Conservation (phyloP, 352 stramenopile species). For the Aphanomyces euteiches region DNA sequence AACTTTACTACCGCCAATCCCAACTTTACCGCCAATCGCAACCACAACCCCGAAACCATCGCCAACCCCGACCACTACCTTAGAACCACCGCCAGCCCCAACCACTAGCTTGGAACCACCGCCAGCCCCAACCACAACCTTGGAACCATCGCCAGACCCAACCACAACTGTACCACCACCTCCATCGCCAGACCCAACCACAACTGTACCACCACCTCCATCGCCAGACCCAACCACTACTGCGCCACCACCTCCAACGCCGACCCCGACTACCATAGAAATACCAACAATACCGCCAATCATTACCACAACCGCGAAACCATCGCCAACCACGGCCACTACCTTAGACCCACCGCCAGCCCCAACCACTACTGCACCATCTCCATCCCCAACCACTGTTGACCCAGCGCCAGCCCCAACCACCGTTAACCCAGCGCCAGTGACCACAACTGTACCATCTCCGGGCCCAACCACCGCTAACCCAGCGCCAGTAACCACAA, state of each 20-base stretch:
- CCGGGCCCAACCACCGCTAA: not conserved
- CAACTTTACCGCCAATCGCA: not conserved
- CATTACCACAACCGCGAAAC: not conserved
- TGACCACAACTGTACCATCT: not conserved
- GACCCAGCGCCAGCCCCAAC: not conserved
- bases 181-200: no score
- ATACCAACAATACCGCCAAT: not conserved
- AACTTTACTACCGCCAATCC: not conserved
- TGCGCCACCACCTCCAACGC: not conserved
- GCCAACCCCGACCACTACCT: not conserved
- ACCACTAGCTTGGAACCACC: not conserved
- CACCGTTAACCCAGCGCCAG: not conserved
- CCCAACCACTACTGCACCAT: slow-evolving; percentile 10
- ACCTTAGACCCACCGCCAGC: not conserved
- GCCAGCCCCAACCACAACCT: not conserved
- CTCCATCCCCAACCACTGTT: no score
- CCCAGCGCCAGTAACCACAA: not conserved
- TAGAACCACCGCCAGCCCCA: not conserved
- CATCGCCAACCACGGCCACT: slow-evolving; percentile 2
- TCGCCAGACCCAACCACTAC: not conserved
- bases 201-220: no score
- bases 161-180: no score
- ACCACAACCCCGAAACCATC: no score
- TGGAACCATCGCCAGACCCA: not conserved
- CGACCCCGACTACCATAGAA: no score